Evolutionary conservation across 441 rosid genomes (phyloP).

Genomic region (Aquilaria agallochum): DNA sequence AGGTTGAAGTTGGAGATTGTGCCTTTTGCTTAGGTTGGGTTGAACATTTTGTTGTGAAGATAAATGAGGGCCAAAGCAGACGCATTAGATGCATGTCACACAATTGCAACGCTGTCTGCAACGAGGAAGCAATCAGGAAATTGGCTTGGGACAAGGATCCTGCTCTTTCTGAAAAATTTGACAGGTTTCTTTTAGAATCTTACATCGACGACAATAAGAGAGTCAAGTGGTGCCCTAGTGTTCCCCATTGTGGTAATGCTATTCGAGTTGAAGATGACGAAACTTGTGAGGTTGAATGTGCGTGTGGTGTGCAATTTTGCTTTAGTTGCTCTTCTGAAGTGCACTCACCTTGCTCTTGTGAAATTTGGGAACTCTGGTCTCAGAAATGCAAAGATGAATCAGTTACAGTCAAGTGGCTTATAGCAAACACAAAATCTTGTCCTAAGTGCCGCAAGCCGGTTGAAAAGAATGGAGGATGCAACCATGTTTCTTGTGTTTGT

Average conservation of each 20-base stretch:
- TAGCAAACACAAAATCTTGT: slow-evolving; percentile 63
- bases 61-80: slow-evolving; percentile 75
- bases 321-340: slow-evolving; percentile 59
- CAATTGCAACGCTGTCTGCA: slow-evolving; percentile 65
- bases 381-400: slow-evolving; percentile 69
- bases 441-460: slow-evolving; percentile 64
- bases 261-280: slow-evolving; percentile 57
- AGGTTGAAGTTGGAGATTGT: not conserved
- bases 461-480: slow-evolving; percentile 82
- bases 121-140: slow-evolving; percentile 50
- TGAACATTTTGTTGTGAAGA: slow-evolving; percentile 71
- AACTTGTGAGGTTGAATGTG: slow-evolving; percentile 72
- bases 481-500: slow-evolving; percentile 64
- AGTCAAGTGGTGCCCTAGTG: slow-evolving; percentile 93
- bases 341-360: slow-evolving; percentile 88
- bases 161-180: slow-evolving; percentile 59
- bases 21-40: slow-evolving; percentile 61
- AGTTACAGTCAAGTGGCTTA: slow-evolving; percentile 58
- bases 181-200: slow-evolving; percentile 71
- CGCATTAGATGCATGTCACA: slow-evolving; percentile 72
- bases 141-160: slow-evolving; percentile 49
- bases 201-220: slow-evolving; percentile 77
- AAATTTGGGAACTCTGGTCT: slow-evolving; percentile 81
- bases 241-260: slow-evolving; percentile 87
- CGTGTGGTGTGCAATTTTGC: slow-evolving; percentile 71